These are phyloP conservation scores for Lathyrus oleraceus DNA, from an alignment of 306 rosid genomes.

Conservation along the genomic window DNA sequence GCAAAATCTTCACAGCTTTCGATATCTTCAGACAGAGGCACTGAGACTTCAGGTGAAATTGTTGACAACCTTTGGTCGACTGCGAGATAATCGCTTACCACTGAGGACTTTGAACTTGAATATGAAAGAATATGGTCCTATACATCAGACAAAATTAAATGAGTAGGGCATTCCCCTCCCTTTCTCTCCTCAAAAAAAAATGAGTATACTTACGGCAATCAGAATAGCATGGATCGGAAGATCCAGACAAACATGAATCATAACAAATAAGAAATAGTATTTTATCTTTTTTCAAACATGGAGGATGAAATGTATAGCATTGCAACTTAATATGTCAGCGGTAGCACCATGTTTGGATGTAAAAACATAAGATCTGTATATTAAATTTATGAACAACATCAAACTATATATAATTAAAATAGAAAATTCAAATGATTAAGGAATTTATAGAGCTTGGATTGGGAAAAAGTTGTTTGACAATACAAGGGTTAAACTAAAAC, in stretches of 20 bases:
- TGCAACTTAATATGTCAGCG: constrained; percentile 8
- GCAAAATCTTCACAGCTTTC: constrained; percentile 34
- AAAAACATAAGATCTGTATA: neutral
- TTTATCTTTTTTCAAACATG: neutral
- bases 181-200: neutral
- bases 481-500: constrained; percentile 23
- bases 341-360: neutral
- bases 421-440: neutral
- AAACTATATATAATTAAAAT: neutral
- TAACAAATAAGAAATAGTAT: neutral
- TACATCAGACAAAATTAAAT: constrained; percentile 3
- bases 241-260: neutral
- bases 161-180: neutral
- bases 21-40: constrained; percentile 41
- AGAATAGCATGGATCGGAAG: neutral
- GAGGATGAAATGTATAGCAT: neutral
- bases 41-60: constrained; percentile 38
- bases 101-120: constrained; percentile 48
- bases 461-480: constrained; percentile 31
- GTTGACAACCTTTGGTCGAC: constrained; percentile 42
- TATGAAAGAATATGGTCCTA: constrained; percentile 58
- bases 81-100: constrained; percentile 38
- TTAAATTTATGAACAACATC: constrained; percentile 14
- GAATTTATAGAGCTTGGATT: neutral
- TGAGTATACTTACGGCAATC: neutral